phyloP scores from a whole-genome alignment of 331 rosid genomes.

The Rhamnella rubrinervis region DNA sequence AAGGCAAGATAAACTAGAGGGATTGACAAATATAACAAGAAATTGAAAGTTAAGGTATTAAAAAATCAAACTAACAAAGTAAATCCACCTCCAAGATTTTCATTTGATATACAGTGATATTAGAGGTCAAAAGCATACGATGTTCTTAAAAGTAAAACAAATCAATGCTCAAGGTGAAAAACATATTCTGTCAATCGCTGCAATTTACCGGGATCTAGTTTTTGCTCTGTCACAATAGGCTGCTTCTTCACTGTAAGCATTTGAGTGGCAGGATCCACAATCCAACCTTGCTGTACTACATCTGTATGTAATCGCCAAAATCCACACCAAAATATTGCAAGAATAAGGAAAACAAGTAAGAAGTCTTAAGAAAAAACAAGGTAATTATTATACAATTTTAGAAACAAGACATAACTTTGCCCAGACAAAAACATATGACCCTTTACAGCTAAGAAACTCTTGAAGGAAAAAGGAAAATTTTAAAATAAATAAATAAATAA shows the following conservation, averaged over 20 bases:
- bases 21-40: no score
- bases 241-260: slow-evolving; percentile 84
- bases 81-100: no score
- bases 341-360: background rate
- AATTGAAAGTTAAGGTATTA: no score
- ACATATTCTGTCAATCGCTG: slow-evolving; percentile 84
- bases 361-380: background rate
- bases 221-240: slow-evolving; percentile 64
- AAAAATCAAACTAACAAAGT: no score
- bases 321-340: background rate
- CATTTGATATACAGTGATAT: no score
- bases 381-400: background rate
- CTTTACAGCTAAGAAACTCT: background rate
- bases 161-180: slow-evolving; percentile 79
- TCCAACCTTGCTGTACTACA: slow-evolving; percentile 70
- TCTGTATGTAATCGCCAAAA: slow-evolving; percentile 42
- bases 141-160: background rate
- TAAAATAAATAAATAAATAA: background rate
- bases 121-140: background rate
- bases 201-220: slow-evolving; percentile 69
- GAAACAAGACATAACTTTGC: background rate
- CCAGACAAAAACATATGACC: background rate
- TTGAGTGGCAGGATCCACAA: slow-evolving; percentile 58
- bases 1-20: no score
- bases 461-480: background rate